phyloP scores from a whole-genome alignment of 257 asterid species.

The Anisodus tanguticus region DNA sequence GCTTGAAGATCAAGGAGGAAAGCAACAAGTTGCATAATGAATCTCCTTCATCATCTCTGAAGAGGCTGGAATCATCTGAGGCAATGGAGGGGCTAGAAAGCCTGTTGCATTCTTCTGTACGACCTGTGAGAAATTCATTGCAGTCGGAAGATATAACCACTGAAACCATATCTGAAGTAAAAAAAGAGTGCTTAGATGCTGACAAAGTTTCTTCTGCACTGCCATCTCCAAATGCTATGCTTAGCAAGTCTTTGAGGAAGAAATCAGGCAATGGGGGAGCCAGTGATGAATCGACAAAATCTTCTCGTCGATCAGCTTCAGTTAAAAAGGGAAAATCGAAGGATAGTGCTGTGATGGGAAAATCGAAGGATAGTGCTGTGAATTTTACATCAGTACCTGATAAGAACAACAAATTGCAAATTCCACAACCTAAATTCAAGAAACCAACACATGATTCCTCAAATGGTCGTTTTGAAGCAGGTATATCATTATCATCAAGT shows the following conservation, averaged over 20 bases:
- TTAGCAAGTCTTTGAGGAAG: conserved; percentile 50
- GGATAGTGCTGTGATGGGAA: no score
- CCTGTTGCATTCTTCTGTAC: conserved; percentile 43
- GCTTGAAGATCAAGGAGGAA: conserved; percentile 44
- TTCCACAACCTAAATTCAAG: conserved; percentile 51
- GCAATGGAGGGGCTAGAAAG: conserved; percentile 43
- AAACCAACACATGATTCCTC: conserved; percentile 48
- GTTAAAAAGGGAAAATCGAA: conserved; percentile 59
- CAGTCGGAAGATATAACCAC: conserved; percentile 42
- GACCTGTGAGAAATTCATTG: conserved; percentile 37
- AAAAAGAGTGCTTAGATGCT: conserved; percentile 37
- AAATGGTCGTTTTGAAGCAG: conserved; percentile 75
- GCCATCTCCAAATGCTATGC: conserved; percentile 31
- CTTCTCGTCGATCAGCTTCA: conserved; percentile 50
- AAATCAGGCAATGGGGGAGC: conserved; percentile 46
- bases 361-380: conserved; percentile 35
- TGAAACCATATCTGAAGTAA: conserved; percentile 40
- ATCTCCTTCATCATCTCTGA: conserved; percentile 46
- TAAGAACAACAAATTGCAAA: conserved; percentile 46
- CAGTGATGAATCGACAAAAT: conserved; percentile 45
- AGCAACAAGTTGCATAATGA: conserved; percentile 38
- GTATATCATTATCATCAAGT: conserved; percentile 41
- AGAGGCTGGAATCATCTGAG: conserved; percentile 32
- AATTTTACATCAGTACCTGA: conserved; percentile 47
- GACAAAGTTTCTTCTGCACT: conserved; percentile 40